Conservation (phyloP, 2,329 filamentous ascomycete species). For the Colletotrichum shisoi region DNA sequence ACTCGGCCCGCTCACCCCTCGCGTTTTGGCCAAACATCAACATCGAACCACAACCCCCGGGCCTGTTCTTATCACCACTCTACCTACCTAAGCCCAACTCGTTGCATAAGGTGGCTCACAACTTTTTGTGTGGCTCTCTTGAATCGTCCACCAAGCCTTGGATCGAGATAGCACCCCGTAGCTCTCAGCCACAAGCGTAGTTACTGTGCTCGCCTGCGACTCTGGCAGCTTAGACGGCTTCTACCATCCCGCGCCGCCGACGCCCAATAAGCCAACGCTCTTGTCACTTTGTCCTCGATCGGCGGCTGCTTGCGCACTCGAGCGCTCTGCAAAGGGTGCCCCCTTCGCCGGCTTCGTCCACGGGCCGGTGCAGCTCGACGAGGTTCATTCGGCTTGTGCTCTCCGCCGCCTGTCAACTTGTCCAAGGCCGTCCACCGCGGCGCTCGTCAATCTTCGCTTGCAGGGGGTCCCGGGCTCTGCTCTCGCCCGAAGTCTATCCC, state of each 20-base stretch:
- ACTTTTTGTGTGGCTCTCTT: not conserved
- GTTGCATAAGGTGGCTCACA: not conserved
- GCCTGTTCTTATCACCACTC: not conserved
- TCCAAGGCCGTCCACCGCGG: constrained; percentile 4
- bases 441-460: constrained; percentile 32
- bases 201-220: constrained; percentile 30
- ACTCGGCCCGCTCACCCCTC: not conserved
- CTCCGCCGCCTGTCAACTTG: constrained; percentile 27
- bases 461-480: constrained; percentile 31
- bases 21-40: constrained; percentile 7
- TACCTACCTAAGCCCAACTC: not conserved
- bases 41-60: not conserved
- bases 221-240: constrained; percentile 35
- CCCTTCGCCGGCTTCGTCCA: constrained; percentile 25
- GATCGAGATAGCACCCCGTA: constrained; percentile 8
- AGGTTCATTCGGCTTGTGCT: constrained; percentile 30
- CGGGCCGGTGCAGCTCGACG: constrained; percentile 4
- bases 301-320: constrained; percentile 27
- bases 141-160: constrained; percentile 18
- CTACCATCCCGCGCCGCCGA: constrained; percentile 14
- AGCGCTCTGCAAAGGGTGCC: constrained; percentile 16
- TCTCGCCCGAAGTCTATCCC: constrained; percentile 31
- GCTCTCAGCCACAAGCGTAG: constrained; percentile 34
- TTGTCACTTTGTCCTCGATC: constrained; percentile 19
- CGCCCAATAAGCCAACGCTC: constrained; percentile 9